These are phyloP conservation scores for Sisymbrium irio DNA, from an alignment of 345 rosid genomes.

Conservation along the genomic window DNA sequence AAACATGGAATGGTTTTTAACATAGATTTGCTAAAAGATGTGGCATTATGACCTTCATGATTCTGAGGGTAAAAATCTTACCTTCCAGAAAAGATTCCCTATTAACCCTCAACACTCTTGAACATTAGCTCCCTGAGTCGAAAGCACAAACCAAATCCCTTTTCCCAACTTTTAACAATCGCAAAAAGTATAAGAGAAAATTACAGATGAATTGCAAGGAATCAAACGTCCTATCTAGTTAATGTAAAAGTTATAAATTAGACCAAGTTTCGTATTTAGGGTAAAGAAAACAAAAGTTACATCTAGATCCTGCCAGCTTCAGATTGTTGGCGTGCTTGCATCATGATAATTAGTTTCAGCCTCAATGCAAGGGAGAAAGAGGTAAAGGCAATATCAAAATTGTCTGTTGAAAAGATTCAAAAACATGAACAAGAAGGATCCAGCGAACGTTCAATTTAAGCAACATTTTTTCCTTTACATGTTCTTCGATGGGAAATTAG, in stretches of 20 bases:
- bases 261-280: not conserved
- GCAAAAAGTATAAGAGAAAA: not conserved
- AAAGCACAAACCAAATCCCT: slow-evolving; percentile 1
- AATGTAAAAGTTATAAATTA: not conserved
- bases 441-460: not conserved
- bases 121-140: slow-evolving; percentile 32
- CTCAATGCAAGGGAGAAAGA: not conserved
- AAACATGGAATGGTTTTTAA: not conserved
- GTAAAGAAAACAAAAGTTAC: not conserved
- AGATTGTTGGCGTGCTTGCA: not conserved
- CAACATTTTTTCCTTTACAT: not conserved
- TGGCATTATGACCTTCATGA: not conserved
- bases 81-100: slow-evolving; percentile 47
- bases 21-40: not conserved
- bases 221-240: not conserved
- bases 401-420: not conserved
- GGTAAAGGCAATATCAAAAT: not conserved
- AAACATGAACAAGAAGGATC: not conserved
- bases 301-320: slow-evolving; percentile 11
- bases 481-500: not conserved
- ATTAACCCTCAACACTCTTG: slow-evolving; percentile 31
- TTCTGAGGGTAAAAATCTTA: slow-evolving; percentile 13
- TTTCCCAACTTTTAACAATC: not conserved
- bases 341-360: not conserved
- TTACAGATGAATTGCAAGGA: not conserved